Evolutionary conservation across 2,329 filamentous ascomycete species (phyloP).

Genomic region (Pseudopithomyces maydicus): DNA sequence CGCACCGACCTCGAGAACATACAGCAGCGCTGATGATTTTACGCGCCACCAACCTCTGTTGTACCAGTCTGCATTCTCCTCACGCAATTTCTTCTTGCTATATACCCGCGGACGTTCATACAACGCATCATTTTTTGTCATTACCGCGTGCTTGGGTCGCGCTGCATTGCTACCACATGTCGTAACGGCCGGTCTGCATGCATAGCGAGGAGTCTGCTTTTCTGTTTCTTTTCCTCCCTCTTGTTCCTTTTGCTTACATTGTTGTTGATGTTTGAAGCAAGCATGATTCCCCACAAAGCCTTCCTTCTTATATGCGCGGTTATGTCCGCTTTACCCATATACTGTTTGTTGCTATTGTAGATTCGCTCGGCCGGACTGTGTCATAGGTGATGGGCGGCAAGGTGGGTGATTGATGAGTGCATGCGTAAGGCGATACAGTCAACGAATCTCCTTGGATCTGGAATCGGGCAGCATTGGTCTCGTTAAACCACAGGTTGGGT

Average conservation of each 20-base stretch:
- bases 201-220: conserved; percentile 35
- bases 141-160: conserved; percentile 10
- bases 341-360: not conserved
- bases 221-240: not conserved
- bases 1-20: conserved; percentile 66
- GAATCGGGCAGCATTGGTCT: conserved; percentile 1
- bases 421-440: not conserved
- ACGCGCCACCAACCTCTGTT: conserved; percentile 2
- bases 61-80: conserved; percentile 9
- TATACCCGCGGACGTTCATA: conserved; percentile 8
- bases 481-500: not conserved
- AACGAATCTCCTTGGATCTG: conserved; percentile 17
- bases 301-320: conserved; percentile 10
- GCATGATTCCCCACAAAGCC: conserved; percentile 25
- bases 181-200: conserved; percentile 24
- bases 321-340: not conserved
- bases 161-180: conserved; percentile 18
- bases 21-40: conserved; percentile 46
- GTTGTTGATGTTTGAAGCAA: conserved; percentile 8
- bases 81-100: conserved; percentile 14
- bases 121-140: not conserved
- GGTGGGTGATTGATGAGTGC: not conserved
- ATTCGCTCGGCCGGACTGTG: conserved; percentile 2
- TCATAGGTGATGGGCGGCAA: not conserved
- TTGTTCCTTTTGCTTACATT: not conserved